These are phyloP conservation scores for Neohortaea acidophila DNA, from an alignment of 495 filamentous ascomycete genomes.

Conservation along the genomic window DNA sequence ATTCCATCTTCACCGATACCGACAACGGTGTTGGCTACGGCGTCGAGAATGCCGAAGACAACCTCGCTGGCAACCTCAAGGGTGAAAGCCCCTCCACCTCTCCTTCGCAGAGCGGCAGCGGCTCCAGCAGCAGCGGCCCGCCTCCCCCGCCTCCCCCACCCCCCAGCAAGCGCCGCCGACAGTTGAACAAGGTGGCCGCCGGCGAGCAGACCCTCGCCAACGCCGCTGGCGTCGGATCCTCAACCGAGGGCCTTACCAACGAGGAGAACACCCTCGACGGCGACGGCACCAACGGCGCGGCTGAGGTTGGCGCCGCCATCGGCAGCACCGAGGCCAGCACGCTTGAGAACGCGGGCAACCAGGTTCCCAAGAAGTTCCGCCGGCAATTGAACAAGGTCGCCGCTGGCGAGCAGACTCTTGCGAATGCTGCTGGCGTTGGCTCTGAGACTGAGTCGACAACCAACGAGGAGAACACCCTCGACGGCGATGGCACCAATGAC, in stretches of 20 bases:
- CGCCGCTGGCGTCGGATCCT: conserved; percentile 4
- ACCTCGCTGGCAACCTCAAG: background rate
- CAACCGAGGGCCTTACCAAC: background rate
- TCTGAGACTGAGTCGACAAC: background rate
- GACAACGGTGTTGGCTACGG: conserved; percentile 7
- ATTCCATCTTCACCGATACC: conserved; percentile 8
- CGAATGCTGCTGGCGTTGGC: conserved; percentile 6
- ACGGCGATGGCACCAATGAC: background rate
- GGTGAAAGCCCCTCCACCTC: too few relatives aligned
- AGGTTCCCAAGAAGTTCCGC: background rate
- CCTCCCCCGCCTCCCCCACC: background rate
- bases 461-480: background rate
- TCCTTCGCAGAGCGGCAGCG: background rate
- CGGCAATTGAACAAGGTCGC: conserved; percentile 9
- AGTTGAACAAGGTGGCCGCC: conserved; percentile 8
- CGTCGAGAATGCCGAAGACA: conserved; percentile 11
- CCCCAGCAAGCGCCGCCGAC: background rate
- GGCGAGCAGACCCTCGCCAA: conserved; percentile 1
- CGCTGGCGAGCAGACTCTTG: conserved; percentile 1
- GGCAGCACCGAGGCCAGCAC: background rate
- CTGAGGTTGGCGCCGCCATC: background rate
- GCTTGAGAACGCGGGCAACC: conserved; percentile 4
- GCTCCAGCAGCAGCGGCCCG: background rate
- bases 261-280: background rate
- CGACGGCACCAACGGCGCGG: background rate